A percentile compares a stretch with the other conserved stretches of the same genome.
Conservation (phyloP, 108 stramenopile species). For the Skeletonema potamos region DNA sequence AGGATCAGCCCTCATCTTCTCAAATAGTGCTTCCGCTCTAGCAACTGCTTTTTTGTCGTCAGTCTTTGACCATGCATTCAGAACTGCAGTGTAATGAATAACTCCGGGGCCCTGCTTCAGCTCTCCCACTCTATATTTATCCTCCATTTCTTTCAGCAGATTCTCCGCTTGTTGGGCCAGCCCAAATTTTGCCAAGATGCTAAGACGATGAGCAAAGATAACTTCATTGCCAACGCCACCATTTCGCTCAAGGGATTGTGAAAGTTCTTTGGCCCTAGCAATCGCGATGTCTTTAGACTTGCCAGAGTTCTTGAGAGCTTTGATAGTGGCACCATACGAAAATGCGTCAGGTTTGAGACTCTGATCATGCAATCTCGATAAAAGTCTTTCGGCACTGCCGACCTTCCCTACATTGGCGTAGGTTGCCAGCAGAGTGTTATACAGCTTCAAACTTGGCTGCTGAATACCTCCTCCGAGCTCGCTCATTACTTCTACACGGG, state of each 20-base stretch:
- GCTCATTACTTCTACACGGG: constrained; percentile 27
- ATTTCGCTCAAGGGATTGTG: constrained; percentile 2
- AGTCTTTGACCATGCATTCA: constrained; percentile 62
- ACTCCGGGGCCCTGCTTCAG: constrained; percentile 15
- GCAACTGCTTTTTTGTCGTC: constrained; percentile 22
- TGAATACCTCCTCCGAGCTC: constrained; percentile 29
- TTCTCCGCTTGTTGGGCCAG: constrained; percentile 32
- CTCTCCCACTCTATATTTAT: background rate
- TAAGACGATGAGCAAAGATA: constrained; percentile 28
- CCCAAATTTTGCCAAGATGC: constrained; percentile 34
- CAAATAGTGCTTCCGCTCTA: constrained; percentile 35
- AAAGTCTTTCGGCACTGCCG: constrained; percentile 29
- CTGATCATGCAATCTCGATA: constrained; percentile 13
- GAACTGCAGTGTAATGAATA: constrained; percentile 39
- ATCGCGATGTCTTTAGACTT: constrained; percentile 28
- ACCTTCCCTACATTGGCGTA: constrained; percentile 34
- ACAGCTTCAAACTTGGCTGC: constrained; percentile 28
- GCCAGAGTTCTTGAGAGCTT: constrained; percentile 36
- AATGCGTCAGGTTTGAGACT: constrained; percentile 8
- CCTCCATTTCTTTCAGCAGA: constrained; percentile 23
- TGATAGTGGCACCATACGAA: constrained; percentile 35
- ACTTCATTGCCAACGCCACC: constrained; percentile 9
- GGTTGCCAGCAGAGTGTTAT: constrained; percentile 26
- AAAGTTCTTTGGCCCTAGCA: constrained; percentile 20
- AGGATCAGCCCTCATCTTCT: constrained; percentile 29